phyloP scores from a whole-genome alignment of 2,329 filamentous ascomycete genomes.

The Sarocladium brachiariae region DNA sequence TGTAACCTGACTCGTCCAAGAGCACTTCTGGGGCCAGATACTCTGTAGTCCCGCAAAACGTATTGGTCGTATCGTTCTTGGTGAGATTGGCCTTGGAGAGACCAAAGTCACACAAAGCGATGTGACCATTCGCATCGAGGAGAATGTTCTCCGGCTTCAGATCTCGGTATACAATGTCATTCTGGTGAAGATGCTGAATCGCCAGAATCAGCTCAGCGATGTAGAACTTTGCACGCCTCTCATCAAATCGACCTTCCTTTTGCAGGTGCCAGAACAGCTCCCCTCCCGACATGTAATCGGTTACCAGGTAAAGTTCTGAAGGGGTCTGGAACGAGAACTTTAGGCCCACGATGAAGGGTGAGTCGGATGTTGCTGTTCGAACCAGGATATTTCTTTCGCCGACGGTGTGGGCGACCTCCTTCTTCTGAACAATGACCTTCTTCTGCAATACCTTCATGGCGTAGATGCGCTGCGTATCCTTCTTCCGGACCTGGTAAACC shows the following conservation, averaged over 20 bases:
- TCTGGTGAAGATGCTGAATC: constrained; percentile 88
- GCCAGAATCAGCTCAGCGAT: constrained; percentile 96
- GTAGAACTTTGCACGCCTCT: constrained; percentile 95
- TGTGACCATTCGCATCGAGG: constrained; percentile 93
- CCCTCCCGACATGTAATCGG: constrained; percentile 98
- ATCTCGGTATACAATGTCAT: constrained; percentile 97
- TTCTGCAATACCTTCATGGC: constrained; percentile 99
- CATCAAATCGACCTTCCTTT: constrained; percentile 91
- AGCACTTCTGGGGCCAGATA: constrained; percentile 95
- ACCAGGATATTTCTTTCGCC: constrained; percentile 97
- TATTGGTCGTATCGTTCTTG: constrained; percentile 97
- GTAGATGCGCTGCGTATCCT: constrained; percentile 91
- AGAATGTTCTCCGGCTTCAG: constrained; percentile 97
- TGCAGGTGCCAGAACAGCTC: constrained; percentile 99
- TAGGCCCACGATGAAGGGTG: constrained; percentile 93
- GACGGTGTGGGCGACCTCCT: constrained; percentile 94
- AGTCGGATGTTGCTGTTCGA: constrained; percentile 89
- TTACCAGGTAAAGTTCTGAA: constrained; percentile 94
- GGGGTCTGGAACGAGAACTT: constrained; percentile 99
- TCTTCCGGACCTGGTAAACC: constrained; percentile 97
- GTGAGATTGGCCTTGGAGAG: constrained; percentile 95
- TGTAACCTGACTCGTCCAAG: constrained; percentile 93
- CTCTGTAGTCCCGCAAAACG: constrained; percentile 96
- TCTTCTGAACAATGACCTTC: constrained; percentile 99
- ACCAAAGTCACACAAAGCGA: constrained; percentile 95